phyloP scores from a whole-genome alignment of 2,329 filamentous ascomycete species.

The Apiospora saccharicola region DNA sequence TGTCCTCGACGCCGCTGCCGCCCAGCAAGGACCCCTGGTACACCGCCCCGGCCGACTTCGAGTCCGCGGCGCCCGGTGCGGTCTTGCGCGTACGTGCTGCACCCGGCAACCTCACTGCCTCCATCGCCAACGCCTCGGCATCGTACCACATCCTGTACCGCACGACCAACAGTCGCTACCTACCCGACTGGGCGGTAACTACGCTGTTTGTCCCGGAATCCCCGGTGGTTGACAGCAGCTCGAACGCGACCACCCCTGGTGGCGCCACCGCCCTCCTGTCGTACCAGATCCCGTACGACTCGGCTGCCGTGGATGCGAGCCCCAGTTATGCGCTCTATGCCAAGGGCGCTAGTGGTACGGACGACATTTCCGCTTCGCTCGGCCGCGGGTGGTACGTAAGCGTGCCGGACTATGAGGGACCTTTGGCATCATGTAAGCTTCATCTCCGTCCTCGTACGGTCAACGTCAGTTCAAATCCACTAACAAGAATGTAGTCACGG shows the following conservation, averaged over 20 bases:
- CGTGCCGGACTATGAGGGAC: constrained; percentile 54
- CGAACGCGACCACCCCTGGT: not conserved
- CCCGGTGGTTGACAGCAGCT: not conserved
- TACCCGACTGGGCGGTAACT: constrained; percentile 49
- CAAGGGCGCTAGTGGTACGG: not conserved
- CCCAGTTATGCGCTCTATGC: constrained; percentile 43
- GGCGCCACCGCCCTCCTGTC: constrained; percentile 42
- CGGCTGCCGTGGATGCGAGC: constrained; percentile 44
- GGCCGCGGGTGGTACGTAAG: constrained; percentile 55
- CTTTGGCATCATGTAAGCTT: constrained; percentile 46
- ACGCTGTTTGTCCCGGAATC: constrained; percentile 39
- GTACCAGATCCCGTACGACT: constrained; percentile 48
- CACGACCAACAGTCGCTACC: constrained; percentile 44
- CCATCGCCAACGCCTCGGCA: constrained; percentile 3
- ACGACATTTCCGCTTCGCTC: constrained; percentile 45
- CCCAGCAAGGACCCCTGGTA: constrained; percentile 46
- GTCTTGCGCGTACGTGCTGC: constrained; percentile 41
- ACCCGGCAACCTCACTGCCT: constrained; percentile 30
- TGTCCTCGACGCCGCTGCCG: constrained; percentile 30
- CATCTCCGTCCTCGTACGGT: not conserved
- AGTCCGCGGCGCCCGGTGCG: constrained; percentile 37
- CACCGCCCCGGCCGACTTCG: constrained; percentile 40
- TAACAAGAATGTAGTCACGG: constrained; percentile 23
- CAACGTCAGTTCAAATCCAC: not conserved
- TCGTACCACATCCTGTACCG: constrained; percentile 49